Evolutionary conservation across 108 stramenopile genomes (phyloP).

Genomic region (Pseudonitzschia pungens): DNA sequence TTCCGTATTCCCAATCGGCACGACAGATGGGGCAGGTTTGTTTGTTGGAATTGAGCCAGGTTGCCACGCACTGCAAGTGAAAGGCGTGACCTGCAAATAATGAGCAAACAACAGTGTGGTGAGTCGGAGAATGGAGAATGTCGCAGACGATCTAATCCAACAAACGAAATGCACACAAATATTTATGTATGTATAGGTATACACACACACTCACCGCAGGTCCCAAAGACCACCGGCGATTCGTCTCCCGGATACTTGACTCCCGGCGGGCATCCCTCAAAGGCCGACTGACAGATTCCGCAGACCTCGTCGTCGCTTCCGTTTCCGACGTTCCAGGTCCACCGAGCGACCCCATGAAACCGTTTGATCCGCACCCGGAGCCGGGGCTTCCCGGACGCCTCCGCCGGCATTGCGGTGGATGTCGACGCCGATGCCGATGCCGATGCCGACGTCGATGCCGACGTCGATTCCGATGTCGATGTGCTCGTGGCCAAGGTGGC

Average conservation of each 20-base stretch:
- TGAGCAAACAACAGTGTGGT: too few relatives aligned
- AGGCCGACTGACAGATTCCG: slow-evolving; percentile 90
- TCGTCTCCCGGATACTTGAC: slow-evolving; percentile 90
- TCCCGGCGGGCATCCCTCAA: slow-evolving; percentile 84
- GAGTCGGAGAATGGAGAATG: too few relatives aligned
- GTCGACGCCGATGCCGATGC: neutral
- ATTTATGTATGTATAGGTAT: neutral
- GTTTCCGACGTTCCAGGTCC: slow-evolving; percentile 79
- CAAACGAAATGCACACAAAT: too few relatives aligned
- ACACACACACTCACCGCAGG: slow-evolving; percentile 43
- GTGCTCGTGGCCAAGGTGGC: too few relatives aligned
- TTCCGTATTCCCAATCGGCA: slow-evolving; percentile 86
- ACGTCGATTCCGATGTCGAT: neutral
- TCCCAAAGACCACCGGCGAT: slow-evolving; percentile 88
- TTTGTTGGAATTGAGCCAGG: slow-evolving; percentile 63
- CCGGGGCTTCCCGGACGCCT: too few relatives aligned
- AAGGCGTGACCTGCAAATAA: slow-evolving; percentile 40
- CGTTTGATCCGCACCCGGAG: slow-evolving; percentile 74
- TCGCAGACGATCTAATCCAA: too few relatives aligned
- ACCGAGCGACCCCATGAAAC: slow-evolving; percentile 79
- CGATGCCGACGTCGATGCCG: neutral
- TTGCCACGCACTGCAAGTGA: slow-evolving; percentile 84
- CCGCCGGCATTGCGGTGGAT: too few relatives aligned
- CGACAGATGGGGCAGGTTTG: slow-evolving; percentile 83
- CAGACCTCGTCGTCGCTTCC: slow-evolving; percentile 73